phyloP scores from a whole-genome alignment of 768 basidiomycete genomes.

The Ramaria sp. region DNA sequence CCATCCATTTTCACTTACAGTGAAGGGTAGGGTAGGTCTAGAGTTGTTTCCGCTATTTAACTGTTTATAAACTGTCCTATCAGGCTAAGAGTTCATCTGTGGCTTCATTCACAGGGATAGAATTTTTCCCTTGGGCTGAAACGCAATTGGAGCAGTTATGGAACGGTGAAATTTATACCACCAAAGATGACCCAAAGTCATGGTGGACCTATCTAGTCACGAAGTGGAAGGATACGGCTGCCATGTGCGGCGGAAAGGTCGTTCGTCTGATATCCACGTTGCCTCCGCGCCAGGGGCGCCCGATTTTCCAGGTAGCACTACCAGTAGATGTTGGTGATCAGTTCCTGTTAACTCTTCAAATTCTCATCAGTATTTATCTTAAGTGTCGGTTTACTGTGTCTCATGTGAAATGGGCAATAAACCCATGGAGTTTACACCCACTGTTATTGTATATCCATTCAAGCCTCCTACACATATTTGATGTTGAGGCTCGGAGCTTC shows the following conservation, averaged over 20 bases:
- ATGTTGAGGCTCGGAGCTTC: slow-evolving; percentile 29
- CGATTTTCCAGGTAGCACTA: background rate
- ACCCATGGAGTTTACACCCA: slow-evolving; percentile 32
- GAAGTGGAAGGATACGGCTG: slow-evolving; percentile 40
- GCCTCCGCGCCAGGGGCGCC: slow-evolving; percentile 2
- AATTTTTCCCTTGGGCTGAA: slow-evolving; percentile 33
- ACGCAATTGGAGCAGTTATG: slow-evolving; percentile 29
- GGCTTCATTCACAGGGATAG: slow-evolving; percentile 26
- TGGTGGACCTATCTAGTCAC: slow-evolving; percentile 37
- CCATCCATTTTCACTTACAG: slow-evolving; percentile 31
- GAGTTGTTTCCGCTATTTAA: slow-evolving; percentile 6
- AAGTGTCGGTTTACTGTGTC: slow-evolving; percentile 23
- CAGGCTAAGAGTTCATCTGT: slow-evolving; percentile 14
- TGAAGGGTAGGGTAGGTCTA: slow-evolving; percentile 33
- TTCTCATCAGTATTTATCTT: slow-evolving; percentile 38
- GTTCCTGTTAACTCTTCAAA: slow-evolving; percentile 16
- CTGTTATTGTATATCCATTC: slow-evolving; percentile 45
- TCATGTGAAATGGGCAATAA: slow-evolving; percentile 8
- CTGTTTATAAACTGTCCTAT: slow-evolving; percentile 2
- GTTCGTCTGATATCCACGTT: slow-evolving; percentile 16
- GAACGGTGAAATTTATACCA: slow-evolving; percentile 20
- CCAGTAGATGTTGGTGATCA: slow-evolving; percentile 16
- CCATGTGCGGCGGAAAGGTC: slow-evolving; percentile 29
- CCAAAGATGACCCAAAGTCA: slow-evolving; percentile 17
- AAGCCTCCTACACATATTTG: slow-evolving; percentile 46